Evolutionary conservation across 2,329 filamentous ascomycete species (phyloP), one percentile per base, ranked within the genome.

Genomic region (Talaromyces marneffei): DNA sequence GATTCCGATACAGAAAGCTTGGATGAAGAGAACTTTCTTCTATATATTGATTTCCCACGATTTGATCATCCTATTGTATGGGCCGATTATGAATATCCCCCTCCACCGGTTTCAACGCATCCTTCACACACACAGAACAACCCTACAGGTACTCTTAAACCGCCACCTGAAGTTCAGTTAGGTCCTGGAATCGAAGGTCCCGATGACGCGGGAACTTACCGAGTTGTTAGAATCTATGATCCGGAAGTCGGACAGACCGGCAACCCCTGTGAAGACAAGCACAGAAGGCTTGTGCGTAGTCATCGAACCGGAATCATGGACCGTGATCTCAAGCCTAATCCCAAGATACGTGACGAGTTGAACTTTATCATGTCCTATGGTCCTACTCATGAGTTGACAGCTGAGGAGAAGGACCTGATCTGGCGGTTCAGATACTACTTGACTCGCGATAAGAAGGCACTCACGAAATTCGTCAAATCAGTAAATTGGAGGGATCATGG

Each of bases 391-490:
- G 85, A 90, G 53, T 81, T 99, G 25, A 91, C 87, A 1, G 85
- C 91, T 0, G 92, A 97, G 72, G 94, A 99, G 74, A 95, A 96
- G 71, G 94, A 99, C 74, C 82, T 97, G 57, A 86, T 99, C 20
- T 99, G 95, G 95, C 94, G 95, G 69, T 99, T 97, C 78, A 85
- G 94, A 62, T 96, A 97, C 74, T 93, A 97, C 73, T 77, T 99
- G 23, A 94, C 92, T 0, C 84, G 92, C 61, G 92, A 99, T 73
- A 99, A 99, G 75, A 82, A 89, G 68, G 90, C 93, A 2, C 80
- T 97, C 62, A 99, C 93, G 35, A 99, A 99, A 70, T 96, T 99
- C 68, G 91, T 97, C 73, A 99, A 97, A 74, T 97, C 93, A 0
- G 93, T 97, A 40, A 92, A 95, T 66, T 99, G 94, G 93, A 86